Base-by-base conservation (phyloP, 352 stramenopile species). In the Phytophthora pluvialis region DNA sequence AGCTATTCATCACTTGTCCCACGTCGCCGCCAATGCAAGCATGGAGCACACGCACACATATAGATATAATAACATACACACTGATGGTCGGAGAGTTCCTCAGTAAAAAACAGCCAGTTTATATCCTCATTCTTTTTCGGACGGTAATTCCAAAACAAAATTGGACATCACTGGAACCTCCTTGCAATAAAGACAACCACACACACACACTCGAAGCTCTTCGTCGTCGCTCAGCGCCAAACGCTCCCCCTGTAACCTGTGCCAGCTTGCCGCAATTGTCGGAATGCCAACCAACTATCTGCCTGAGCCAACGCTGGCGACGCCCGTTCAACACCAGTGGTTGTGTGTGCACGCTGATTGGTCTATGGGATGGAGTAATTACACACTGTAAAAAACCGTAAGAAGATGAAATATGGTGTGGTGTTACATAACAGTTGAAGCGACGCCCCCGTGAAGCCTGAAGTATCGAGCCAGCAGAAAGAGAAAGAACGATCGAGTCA, bases 141-240 rank as follows among this genome's bases (percentile, higher is more conserved):
- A 90, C 85, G 85, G 85, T 94, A 94, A 94, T 94, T 94, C 85
- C 83, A 94, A 90, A 82, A 80, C 65, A 88, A 72, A 86, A 80
- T 79, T 80, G 80, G 81, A 86, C 68, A 93, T 93, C 85, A 93
- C 73, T 73, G 85, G 83, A 93, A 82, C 64, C 44, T 70, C 54
- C 64, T 70, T 45, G 25, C n/a, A 49, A 61, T 8, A 18, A 52
- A 55, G 5, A 36, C 21, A 45, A 21, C 43, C 38, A 62, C 7
- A 32, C 21, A 21, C 46, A 7, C 15, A 28, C 9, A 18, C 52
- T 39, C 13, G 13, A n/a, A 35, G n/a, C 1, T 15, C 21, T 1
- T 21, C 21, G 21, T 21, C 21, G 21, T 21, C 21, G 5, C 1
- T 13, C 38, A 26, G 6, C 38, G n/a, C 9, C 35, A 40, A 35